Evolutionary conservation across 371 early-diverging fungal genomes (phyloP), one percentile per base, ranked within the genome.

Genomic region (Entomophthora muscae): DNA sequence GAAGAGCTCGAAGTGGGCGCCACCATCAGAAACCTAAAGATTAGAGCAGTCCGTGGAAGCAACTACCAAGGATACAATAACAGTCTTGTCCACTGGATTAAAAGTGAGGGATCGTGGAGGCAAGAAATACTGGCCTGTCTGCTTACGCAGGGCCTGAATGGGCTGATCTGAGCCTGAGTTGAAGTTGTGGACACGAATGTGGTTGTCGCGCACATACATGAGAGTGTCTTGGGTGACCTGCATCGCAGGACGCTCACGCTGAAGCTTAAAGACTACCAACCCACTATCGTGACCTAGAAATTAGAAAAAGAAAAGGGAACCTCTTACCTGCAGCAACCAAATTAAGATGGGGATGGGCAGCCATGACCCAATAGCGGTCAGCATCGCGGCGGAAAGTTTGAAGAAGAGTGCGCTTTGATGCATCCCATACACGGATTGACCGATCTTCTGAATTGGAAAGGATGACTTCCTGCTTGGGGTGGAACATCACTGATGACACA

Each of bases 341-440:
- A 72, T 90, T 93, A 56, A 94, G 78, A 69, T 91, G 90, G 1
- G 97, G 96, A 70, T 98, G 96, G 30, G 91, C 84, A 0, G 90
- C 85, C 57, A 99, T 68, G 54, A 90, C 89, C 99, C 98, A 99
- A 80, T 94, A 98, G 57, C 97, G 88, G 75, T 95, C 97, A 66
- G 92, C 89, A 69, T 95, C 95, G 60, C 96, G 83, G 58, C 91
- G 82, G 79, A 94, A 98, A 0, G 91, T 91, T 64, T 90, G 90
- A 32, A 95, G 78, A 23, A 84, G 82, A 1, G 91, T 92, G 64
- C 95, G 88, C 68, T 89, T 95, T 30, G 86, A 84, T 80, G 91
- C 86, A 71, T 96, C 93, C 95, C 98, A 98, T 24, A 98, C 88
- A 56, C 94, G 88, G 56, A 99, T 89, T 10, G 91, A 84, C 68